phyloP scores from a whole-genome alignment of 192 early-diverging fungal species.

The Coemansia reversa region DNA sequence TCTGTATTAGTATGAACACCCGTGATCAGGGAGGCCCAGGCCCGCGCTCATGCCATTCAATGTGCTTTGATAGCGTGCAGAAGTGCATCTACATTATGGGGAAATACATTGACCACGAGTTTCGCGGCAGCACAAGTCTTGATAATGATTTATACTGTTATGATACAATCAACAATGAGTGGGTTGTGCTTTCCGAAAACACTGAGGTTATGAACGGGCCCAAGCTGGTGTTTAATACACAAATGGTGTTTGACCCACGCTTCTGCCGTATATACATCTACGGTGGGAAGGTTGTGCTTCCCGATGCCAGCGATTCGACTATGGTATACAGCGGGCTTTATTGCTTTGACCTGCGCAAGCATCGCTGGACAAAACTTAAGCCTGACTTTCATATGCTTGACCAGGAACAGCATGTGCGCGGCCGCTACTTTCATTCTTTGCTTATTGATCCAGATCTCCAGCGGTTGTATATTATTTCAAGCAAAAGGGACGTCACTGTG shows the following conservation, averaged over 20 bases:
- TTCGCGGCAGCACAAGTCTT: conserved; percentile 62
- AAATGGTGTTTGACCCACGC: conserved; percentile 84
- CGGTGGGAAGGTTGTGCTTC: conserved; percentile 76
- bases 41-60: conserved; percentile 89
- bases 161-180: conserved; percentile 64
- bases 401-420: conserved; percentile 66
- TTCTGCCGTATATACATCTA: conserved; percentile 80
- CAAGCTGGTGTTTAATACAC: conserved; percentile 86
- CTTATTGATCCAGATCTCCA: conserved; percentile 70
- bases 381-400: conserved; percentile 59
- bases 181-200: conserved; percentile 74
- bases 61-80: conserved; percentile 79
- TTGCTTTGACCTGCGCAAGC: conserved; percentile 66
- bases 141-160: conserved; percentile 91
- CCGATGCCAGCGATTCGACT: conserved; percentile 59
- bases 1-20: conserved; percentile 75
- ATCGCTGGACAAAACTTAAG: conserved; percentile 75
- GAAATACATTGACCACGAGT: conserved; percentile 81
- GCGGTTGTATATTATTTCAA: conserved; percentile 85
- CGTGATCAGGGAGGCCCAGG: conserved; percentile 75
- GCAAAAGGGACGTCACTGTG: conserved; percentile 79
- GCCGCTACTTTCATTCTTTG: conserved; percentile 90
- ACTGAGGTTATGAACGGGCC: conserved; percentile 86
- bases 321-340: conserved; percentile 87
- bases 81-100: conserved; percentile 81